Conservation (phyloP, 306 rosid species). For the Cercis canadensis region DNA sequence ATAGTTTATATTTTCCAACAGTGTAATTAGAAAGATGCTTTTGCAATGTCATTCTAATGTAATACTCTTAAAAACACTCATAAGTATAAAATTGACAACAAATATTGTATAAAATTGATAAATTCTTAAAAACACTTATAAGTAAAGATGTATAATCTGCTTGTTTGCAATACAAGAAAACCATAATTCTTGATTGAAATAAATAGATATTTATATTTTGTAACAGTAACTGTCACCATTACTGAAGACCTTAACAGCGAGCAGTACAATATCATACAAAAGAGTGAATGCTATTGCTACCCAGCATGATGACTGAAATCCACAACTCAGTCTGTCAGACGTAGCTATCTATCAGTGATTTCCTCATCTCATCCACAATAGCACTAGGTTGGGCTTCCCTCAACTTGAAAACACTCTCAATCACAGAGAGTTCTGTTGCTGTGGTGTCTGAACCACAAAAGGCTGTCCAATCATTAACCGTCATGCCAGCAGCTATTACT, state of each 20-base stretch:
- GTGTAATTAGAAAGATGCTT: too few species aligned
- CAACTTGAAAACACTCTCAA: conserved; percentile 83
- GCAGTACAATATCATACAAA: neutral
- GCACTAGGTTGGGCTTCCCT: conserved; percentile 75
- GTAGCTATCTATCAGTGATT: conserved; percentile 70
- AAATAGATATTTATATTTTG: neutral
- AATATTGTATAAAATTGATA: too few species aligned
- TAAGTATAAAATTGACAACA: too few species aligned
- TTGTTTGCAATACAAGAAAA: neutral
- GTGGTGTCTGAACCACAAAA: conserved; percentile 92
- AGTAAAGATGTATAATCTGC: too few species aligned
- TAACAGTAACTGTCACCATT: conserved; percentile 18
- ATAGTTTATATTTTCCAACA: too few species aligned
- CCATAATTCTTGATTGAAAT: conserved; percentile 6
- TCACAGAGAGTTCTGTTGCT: conserved; percentile 85
- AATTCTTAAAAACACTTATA: too few species aligned
- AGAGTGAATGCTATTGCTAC: too few species aligned
- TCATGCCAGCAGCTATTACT: conserved; percentile 77
- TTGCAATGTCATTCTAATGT: too few species aligned
- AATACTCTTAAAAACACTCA: too few species aligned
- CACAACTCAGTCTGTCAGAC: conserved; percentile 58
- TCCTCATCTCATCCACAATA: conserved; percentile 82
- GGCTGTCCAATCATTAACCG: conserved; percentile 87
- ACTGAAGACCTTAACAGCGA: conserved; percentile 13
- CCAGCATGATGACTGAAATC: too few species aligned